Evolutionary conservation across 2,329 filamentous ascomycete species (phyloP), one percentile per base, ranked within the genome.

Genomic region (Pseudogymnoascus sp.): DNA sequence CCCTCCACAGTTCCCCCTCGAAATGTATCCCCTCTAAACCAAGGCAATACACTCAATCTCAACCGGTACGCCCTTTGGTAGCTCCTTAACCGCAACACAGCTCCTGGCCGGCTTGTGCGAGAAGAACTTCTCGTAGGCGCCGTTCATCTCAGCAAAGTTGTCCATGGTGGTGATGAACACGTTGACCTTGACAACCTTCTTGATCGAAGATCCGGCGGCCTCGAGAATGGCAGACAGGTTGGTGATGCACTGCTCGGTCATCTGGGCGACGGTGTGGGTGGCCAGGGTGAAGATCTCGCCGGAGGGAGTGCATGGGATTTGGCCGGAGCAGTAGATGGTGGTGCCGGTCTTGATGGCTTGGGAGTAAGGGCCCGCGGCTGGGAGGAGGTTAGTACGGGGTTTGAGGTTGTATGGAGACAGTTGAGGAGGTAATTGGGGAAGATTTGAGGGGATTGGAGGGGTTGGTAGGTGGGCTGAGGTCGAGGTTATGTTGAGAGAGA

Each of bases 151-250:
- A 61, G 84, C 88, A 74, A 97, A 97, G 78, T 93, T 82, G 69
- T 82, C 84, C 93, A 97, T 97, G 77, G 93, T 89, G 63, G 89
- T 88, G 67, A 97, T 79, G 82, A 98, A 98, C 72, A 96, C 89
- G 75, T 87, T 91, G 73, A 93, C 90, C 84, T 97, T 97, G 77
- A 98, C 90, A 50, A 96, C 89, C 78, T 88, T 90, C 69, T 84
- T 77, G 66, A 99, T 83, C 62, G 83, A 84, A 28, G 89, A 93
- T 61, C 91, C 92, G 16, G 91, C 92, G 68, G 87, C 92, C 68
- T 87, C 84, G 61, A 99, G 85, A 63, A 99, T 92, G 46, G 90
- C 90, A 76, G 88, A 83, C 72, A 98, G 83, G 80, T 96, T 96
- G 78, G 89, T 81, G 78, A 91, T 85, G 78, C 84, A 86, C 70